Base-by-base conservation (phyloP, 306 rosid genomes). In the Cercis canadensis region DNA sequence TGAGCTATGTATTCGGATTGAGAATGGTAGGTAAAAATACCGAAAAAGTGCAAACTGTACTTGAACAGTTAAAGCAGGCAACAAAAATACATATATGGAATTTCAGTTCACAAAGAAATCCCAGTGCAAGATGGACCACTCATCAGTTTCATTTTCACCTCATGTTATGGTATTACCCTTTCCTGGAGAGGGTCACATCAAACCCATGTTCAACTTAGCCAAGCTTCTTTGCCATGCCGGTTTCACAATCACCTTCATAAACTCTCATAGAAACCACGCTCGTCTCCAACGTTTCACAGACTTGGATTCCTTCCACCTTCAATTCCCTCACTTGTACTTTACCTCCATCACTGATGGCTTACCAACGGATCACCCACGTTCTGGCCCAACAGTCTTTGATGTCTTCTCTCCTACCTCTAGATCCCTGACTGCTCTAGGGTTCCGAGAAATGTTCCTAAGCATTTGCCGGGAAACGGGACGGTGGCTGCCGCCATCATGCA, bases 171-270 rank as follows among this genome's bases (percentile, higher is more conserved):
- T 7, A 8, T 5, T 72, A 9, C 69, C 76, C 4, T 15, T 72
- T 10, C 77, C 53, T 4, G 62, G 19, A 24, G 21, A 50, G n/a
- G 69, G 77, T 10, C 77, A 61, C 54, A 24, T 72, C 16, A 72
- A 72, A 16, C 77, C 77, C 5, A 50, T 72, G 55, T 6, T 61
- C 3, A 37, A 9, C 4, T 16, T 72, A 2, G 1, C 77, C 14
- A 61, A 72, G 6, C 69, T 72, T 4, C 54, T 72, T 15, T 39
- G 13, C 61, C 62, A 61, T 3, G 8, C 0, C 8, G 53, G 69
- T 21, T 40, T 61, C 33, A 16, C 0, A 51, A 15, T 51, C 55
- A 72, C 70, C 21, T 72, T 62, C 21, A 29, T 62, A 2, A 61
- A 51, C 63, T 8, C 70, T 24, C 70, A 62, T 2, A 45, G 21